Conservation (phyloP, 441 rosid species). For the Populus hybrid region DNA sequence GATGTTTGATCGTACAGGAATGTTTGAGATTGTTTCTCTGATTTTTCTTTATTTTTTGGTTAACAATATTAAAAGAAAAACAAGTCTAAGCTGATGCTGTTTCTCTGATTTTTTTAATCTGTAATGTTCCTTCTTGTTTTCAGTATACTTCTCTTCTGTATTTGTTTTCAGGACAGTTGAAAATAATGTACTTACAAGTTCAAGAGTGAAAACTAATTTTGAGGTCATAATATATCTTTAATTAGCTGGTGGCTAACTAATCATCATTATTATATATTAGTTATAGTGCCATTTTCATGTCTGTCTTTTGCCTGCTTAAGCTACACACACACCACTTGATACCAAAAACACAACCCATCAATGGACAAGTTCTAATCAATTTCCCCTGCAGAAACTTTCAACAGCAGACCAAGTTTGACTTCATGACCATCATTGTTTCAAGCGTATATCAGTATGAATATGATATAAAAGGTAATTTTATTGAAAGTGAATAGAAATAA, state of each 20-base stretch:
- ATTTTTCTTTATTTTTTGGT: not conserved
- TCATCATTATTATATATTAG: constrained; percentile 14
- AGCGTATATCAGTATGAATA: not conserved
- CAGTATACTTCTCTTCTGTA: constrained; percentile 10
- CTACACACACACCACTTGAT: not conserved
- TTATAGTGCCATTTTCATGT: constrained; percentile 24
- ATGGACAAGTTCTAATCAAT: not conserved
- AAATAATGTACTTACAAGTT: constrained; percentile 21
- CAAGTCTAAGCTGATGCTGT: constrained; percentile 8
- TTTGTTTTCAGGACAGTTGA: constrained; percentile 19
- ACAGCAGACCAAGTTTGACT: not conserved
- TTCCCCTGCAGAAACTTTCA: not conserved
- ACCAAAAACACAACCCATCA: not conserved
- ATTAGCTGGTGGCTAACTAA: constrained; percentile 4
- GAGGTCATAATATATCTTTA: constrained; percentile 15
- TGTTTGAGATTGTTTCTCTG: constrained; percentile 13
- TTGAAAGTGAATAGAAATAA: not conserved
- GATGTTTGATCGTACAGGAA: constrained; percentile 35
- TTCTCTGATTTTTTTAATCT: constrained; percentile 2
- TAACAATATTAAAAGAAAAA: not conserved
- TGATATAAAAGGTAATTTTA: not conserved
- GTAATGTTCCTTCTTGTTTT: not conserved
- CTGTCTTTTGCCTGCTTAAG: constrained; percentile 16
- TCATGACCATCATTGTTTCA: not conserved
- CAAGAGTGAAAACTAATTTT: constrained; percentile 26